These are phyloP conservation scores for Cucurbita moschata DNA, from an alignment of 306 rosid species.

Conservation along the genomic window DNA sequence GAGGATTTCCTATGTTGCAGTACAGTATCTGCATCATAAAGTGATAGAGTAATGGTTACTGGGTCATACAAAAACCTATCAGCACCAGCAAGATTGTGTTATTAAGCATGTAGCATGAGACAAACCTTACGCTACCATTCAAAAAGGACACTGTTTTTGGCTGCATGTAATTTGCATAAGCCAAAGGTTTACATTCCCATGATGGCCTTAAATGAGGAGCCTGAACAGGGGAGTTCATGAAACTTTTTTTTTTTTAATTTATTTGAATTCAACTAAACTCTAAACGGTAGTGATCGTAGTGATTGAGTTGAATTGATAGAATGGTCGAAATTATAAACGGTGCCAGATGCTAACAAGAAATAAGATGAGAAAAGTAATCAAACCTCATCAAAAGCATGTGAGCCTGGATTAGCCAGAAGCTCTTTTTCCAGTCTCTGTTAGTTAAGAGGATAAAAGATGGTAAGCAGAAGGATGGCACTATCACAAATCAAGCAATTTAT, in stretches of 20 bases:
- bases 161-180: not conserved
- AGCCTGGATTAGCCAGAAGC: slow-evolving; percentile 44
- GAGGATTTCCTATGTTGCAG: slow-evolving; percentile 98
- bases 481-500: not conserved
- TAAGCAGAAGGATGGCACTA: not conserved
- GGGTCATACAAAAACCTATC: not conserved
- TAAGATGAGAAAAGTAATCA: slow-evolving; percentile 2
- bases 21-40: slow-evolving; percentile 46
- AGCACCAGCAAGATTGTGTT: not conserved
- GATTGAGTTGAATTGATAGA: too few relatives aligned
- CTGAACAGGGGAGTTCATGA: not conserved
- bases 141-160: not conserved
- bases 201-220: not conserved
- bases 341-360: not conserved
- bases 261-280: too few relatives aligned
- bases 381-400: slow-evolving; percentile 84
- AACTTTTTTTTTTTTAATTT: too few relatives aligned
- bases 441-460: not conserved
- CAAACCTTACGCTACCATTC: not conserved
- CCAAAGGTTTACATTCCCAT: not conserved
- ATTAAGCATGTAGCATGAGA: not conserved
- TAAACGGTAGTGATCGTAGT: too few relatives aligned
- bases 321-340: too few relatives aligned
- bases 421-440: slow-evolving; percentile 63
- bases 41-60: not conserved